phyloP scores from a whole-genome alignment of 2,329 filamentous ascomycete genomes.

The Ceratocystiopsis sp. region DNA sequence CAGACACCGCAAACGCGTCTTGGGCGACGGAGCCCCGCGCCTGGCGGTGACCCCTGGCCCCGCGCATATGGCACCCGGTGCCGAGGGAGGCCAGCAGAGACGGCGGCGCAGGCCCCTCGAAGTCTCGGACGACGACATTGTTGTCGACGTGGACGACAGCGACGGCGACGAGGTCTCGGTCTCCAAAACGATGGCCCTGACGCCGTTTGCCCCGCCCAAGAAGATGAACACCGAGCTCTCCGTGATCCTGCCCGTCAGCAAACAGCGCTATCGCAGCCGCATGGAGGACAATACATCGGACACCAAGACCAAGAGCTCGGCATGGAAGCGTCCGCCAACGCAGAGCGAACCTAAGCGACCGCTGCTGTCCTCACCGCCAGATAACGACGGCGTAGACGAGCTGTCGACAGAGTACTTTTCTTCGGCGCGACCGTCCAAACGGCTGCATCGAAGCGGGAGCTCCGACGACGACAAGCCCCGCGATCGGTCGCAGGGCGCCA shows the following conservation, averaged over 20 bases:
- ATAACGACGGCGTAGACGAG: conserved; percentile 6
- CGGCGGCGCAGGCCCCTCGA: background rate
- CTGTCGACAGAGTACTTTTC: conserved; percentile 4
- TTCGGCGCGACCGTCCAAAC: background rate
- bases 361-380: background rate
- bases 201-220: background rate
- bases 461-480: background rate
- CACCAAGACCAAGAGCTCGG: background rate
- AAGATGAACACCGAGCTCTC: background rate
- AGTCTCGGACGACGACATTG: background rate
- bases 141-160: background rate
- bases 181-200: background rate
- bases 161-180: background rate
- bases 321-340: background rate
- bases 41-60: too few species aligned
- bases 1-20: too few species aligned
- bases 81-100: background rate
- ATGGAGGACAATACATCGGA: background rate
- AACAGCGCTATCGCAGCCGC: conserved; percentile 1
- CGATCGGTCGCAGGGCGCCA: too few species aligned
- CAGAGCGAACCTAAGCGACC: background rate
- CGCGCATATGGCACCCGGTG: too few species aligned
- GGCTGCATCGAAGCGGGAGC: background rate
- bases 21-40: too few species aligned
- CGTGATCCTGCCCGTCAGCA: background rate